These are phyloP conservation scores for Fusarium nisikadoi DNA, from an alignment of 2,329 filamentous ascomycete genomes.

Conservation along the genomic window DNA sequence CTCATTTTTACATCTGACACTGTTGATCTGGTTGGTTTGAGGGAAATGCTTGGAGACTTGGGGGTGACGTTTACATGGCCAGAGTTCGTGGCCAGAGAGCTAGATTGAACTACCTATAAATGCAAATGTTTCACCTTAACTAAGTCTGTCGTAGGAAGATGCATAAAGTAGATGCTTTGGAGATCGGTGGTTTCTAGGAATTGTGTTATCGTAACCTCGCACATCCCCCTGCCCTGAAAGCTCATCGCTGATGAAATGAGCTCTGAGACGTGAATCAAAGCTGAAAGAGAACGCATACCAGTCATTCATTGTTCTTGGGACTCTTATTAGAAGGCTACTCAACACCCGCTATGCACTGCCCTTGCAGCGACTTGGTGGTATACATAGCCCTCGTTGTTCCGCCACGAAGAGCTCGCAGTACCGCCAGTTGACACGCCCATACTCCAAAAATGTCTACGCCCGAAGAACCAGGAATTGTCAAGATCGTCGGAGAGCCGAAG, in stretches of 20 bases:
- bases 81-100: not conserved
- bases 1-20: accelerated
- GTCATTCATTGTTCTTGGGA: accelerated
- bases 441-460: not conserved
- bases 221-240: too few species aligned
- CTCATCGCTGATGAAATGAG: not conserved
- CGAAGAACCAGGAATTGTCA: not conserved
- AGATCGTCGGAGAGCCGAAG: not conserved
- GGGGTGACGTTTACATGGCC: not conserved
- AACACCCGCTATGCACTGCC: accelerated
- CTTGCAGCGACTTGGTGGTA: accelerated
- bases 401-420: accelerated
- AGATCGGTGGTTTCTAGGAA: too few species aligned
- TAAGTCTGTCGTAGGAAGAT: not conserved
- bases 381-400: too few species aligned
- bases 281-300: accelerated
- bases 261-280: not conserved
- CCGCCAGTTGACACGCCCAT: accelerated
- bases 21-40: accelerated
- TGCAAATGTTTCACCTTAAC: not conserved
- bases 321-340: accelerated
- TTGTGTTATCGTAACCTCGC: too few species aligned
- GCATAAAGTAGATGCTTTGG: accelerated
- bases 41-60: not conserved
- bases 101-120: not conserved